Base-by-base conservation (phyloP, 2,329 filamentous ascomycete genomes). In the Xylariaceae sp. region DNA sequence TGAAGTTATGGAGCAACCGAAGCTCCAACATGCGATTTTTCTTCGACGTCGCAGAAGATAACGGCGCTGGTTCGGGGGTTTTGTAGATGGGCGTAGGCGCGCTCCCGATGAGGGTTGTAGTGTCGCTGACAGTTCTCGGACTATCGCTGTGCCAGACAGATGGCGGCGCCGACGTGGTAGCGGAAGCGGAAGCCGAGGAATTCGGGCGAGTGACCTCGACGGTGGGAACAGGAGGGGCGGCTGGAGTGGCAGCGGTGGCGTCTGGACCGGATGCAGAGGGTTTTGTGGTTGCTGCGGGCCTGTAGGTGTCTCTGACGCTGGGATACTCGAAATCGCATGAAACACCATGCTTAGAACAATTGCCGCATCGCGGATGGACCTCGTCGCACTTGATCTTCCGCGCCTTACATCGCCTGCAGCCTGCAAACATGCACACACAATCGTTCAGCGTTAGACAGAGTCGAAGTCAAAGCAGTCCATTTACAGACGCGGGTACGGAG, bases 341-440 rank as follows among this genome's bases (percentile, higher is more conserved):
- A 44, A 88, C 85, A 66, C 84, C 85, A 73, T 88, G 85, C 68
- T 87, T 88, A 58, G 79, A 74, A 73, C 85, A 88, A 72, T 88
- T 87, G 61, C 84, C 82, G 69, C 85, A 88, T 60, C 80, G 75
- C 7, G 85, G 85, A 67, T 87, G 85, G 9, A 84, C 74, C 72
- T 88, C 85, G 68, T 88, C 85, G 73, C 85, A 88, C 82, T 89
- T 89, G 69, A 89, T 87, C 73, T 88, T 88, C 62, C 86, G 78
- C 57, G 78, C 77, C 74, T 88, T 89, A 73, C 86, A 89, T 60
- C 83, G 77, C 62, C 80, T 78, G 67, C 86, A 89, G 51, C 86
- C 65, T 66, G 45, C 34, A 53, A 11, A 34, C 37, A 18, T 13
- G 48, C 50, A 51, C 52, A 51, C 37, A 47, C 23, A 51, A 11